Base-by-base conservation (phyloP, 176 grass and related monocot species). In the Secale cereale region DNA sequence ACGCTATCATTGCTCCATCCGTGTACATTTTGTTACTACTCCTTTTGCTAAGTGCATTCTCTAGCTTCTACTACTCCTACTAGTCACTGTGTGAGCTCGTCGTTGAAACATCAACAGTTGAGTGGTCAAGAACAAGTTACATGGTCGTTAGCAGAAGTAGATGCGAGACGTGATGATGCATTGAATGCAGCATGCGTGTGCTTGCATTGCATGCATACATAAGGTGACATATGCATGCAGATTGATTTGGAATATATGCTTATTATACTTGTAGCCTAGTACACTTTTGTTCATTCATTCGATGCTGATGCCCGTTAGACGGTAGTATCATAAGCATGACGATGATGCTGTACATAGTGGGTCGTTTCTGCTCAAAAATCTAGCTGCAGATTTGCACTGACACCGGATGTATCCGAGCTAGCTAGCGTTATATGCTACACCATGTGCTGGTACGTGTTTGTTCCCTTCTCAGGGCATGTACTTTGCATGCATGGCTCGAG, bases 191-290 rank as follows among this genome's bases (percentile, higher is more conserved):
- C 37, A 35, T 82, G 45, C 68, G 4, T 82, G 57, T 8, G 74
- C 52, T 48, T 85, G 83, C 48, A 57, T 57, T 57, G 54, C 88
- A 56, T 82, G 62, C 59, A 23, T 63, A 59, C 59, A 27, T 64
- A 76, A 36, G 78, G 56, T 86, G 83, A 78, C 86, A 92, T 65
- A 70, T 57, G 86, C 79, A 77, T 80, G 61, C 78, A 88, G 81
- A 74, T 88, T 74, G 74, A 88, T 83, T 26, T 43, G 31, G 4
- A 71, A 56, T 31, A 74, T 63, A n/a, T 26, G 14, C 15, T 27
- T 23, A 31, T 71, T 33, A 45, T 78, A 48, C 50, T 10, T 76
- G 20, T 2, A n/a, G 7, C 6, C 54, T n/a, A 36, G 32, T 69
- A 67, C n/a, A 20, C 78, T 89, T 82, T 70, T 74, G 65, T 59